A percentile compares a stretch with the other conserved stretches of the same genome.
Conservation (phyloP, 2,329 filamentous ascomycete genomes). For the Alternaria dauci region DNA sequence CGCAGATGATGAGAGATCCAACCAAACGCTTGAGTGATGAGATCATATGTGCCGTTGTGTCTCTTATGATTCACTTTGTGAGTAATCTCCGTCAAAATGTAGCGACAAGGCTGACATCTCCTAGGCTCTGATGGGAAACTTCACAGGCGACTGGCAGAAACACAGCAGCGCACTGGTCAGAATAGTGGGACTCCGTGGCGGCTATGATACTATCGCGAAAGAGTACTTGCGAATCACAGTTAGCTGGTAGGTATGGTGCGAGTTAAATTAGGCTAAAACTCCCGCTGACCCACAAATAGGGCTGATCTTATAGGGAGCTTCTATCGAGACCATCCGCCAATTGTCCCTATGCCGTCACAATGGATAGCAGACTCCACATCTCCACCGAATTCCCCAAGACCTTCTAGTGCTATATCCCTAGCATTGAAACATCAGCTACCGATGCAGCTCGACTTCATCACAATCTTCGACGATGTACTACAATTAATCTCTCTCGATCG, state of each 20-base stretch:
- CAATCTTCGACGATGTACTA: constrained; percentile 39
- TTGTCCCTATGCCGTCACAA: constrained; percentile 32
- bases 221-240: constrained; percentile 40
- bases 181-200: constrained; percentile 36
- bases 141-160: constrained; percentile 31
- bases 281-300: constrained; percentile 25
- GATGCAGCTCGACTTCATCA: constrained; percentile 35
- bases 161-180: constrained; percentile 36
- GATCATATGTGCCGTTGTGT: constrained; percentile 27
- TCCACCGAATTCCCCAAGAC: constrained; percentile 68
- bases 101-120: constrained; percentile 5
- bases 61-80: constrained; percentile 43
- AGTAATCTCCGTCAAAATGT: neutral
- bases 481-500: constrained; percentile 38
- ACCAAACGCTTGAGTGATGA: constrained; percentile 33
- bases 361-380: constrained; percentile 50
- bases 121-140: constrained; percentile 31
- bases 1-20: constrained; percentile 32
- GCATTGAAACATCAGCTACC: constrained; percentile 62
- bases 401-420: constrained; percentile 62
- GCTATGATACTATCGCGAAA: constrained; percentile 29
- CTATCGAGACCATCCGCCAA: constrained; percentile 39
- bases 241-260: constrained; percentile 31
- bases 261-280: neutral
- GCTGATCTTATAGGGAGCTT: constrained; percentile 40